These are phyloP conservation scores for Osmozyma mogii DNA, from an alignment of 805 yeast genomes.

Conservation along the genomic window DNA sequence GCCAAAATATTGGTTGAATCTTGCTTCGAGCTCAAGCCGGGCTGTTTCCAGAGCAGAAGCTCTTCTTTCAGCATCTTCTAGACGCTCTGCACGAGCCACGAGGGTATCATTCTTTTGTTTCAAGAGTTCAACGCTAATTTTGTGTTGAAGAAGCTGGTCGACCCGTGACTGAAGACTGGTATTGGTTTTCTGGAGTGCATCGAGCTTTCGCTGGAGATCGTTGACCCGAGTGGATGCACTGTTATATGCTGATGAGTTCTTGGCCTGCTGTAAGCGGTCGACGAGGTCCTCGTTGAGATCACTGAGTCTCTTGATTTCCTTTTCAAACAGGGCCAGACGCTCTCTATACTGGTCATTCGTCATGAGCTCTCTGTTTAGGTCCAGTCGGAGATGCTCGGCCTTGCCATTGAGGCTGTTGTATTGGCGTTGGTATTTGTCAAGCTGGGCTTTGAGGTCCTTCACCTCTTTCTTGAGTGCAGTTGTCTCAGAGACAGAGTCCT, in stretches of 20 bases:
- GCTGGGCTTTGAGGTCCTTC: slow-evolving; percentile 5
- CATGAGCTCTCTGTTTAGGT: slow-evolving; percentile 25
- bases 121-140: slow-evolving; percentile 42
- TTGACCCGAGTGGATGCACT: slow-evolving; percentile 26
- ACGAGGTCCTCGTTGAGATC: slow-evolving; percentile 23
- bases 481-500: slow-evolving; percentile 12
- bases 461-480: slow-evolving; percentile 13
- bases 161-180: slow-evolving; percentile 46
- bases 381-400: slow-evolving; percentile 28
- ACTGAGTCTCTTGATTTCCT: slow-evolving; percentile 20
- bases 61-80: slow-evolving; percentile 37
- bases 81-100: slow-evolving; percentile 25
- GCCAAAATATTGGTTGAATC: slow-evolving; percentile 40
- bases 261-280: slow-evolving; percentile 20
- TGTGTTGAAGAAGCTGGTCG: slow-evolving; percentile 41
- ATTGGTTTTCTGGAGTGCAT: slow-evolving; percentile 36
- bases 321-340: slow-evolving; percentile 24
- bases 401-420: slow-evolving; percentile 17
- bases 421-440: slow-evolving; percentile 14
- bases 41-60: slow-evolving; percentile 44
- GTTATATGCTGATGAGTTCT: too few relatives aligned
- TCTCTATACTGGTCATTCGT: slow-evolving; percentile 32
- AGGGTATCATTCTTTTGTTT: slow-evolving; percentile 47
- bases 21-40: slow-evolving; percentile 39
- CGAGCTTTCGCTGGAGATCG: slow-evolving; percentile 13